These are phyloP conservation scores for Gigaspora rosea DNA, from an alignment of 192 early-diverging fungal species.

Conservation along the genomic window DNA sequence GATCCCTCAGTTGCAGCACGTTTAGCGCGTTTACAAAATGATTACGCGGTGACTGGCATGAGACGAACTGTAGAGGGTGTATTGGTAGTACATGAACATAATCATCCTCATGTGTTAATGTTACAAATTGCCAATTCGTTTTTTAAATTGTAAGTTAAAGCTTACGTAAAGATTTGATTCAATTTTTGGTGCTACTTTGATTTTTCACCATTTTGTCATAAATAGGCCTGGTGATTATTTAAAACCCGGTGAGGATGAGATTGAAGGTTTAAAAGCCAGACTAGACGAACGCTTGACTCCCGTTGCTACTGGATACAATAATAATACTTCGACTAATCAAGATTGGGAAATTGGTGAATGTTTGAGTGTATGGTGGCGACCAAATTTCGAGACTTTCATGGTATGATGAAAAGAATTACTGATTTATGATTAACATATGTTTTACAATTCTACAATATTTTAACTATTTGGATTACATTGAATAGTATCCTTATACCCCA, in stretches of 20 bases:
- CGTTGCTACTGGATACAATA: conserved; percentile 31
- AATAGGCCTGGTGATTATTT: conserved; percentile 70
- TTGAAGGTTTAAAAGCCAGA: conserved; percentile 64
- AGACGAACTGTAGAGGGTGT: conserved; percentile 72
- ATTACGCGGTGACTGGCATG: conserved; percentile 68
- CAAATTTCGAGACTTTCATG: conserved; percentile 77
- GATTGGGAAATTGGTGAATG: conserved; percentile 79
- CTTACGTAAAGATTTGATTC: background rate
- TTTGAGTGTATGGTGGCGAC: conserved; percentile 71
- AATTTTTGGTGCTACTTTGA: background rate
- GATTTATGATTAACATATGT: background rate
- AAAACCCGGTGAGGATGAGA: conserved; percentile 74
- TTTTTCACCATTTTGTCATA: background rate
- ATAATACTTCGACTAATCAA: conserved; percentile 32
- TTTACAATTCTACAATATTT: conserved; percentile 1
- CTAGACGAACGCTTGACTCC: conserved; percentile 64
- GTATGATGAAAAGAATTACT: conserved; percentile 38
- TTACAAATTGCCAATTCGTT: conserved; percentile 73
- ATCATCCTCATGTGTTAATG: conserved; percentile 79
- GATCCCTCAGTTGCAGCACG: conserved; percentile 59
- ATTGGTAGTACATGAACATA: conserved; percentile 76
- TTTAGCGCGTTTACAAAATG: conserved; percentile 58
- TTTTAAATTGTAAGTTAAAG: conserved; percentile 66
- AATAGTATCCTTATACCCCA: conserved; percentile 76
- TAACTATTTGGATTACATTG: background rate